Evolutionary conservation across 1,284 basidiomycete species (phyloP).

Genomic region (Vanrija pseudolonga): DNA sequence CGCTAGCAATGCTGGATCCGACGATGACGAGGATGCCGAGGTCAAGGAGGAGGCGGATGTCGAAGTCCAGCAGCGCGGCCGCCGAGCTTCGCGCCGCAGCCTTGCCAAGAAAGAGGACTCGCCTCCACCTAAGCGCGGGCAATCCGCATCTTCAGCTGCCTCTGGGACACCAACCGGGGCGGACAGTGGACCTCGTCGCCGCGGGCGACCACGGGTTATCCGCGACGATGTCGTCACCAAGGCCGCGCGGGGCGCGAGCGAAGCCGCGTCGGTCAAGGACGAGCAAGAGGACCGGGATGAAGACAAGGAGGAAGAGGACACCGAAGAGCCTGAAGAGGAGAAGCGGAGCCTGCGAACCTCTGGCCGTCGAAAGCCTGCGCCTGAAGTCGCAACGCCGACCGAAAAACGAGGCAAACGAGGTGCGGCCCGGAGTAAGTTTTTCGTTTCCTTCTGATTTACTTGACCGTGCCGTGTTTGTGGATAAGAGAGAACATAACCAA

Average conservation of each 20-base stretch:
- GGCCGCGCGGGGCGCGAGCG: constrained; percentile 28
- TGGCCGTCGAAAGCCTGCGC: constrained; percentile 19
- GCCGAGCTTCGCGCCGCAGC: constrained; percentile 18
- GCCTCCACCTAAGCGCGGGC: constrained; percentile 27
- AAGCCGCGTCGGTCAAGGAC: constrained; percentile 28
- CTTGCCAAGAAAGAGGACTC: constrained; percentile 13
- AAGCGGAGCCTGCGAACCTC: constrained; percentile 24
- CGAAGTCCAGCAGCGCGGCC: constrained; percentile 17
- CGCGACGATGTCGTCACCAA: constrained; percentile 38
- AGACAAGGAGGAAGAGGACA: constrained; percentile 15
- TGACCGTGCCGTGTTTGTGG: neutral
- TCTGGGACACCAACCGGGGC: constrained; percentile 24
- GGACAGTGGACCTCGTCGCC: constrained; percentile 9
- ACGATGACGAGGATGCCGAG: constrained; percentile 6
- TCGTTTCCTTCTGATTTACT: neutral
- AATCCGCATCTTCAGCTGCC: constrained; percentile 27
- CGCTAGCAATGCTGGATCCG: constrained; percentile 5
- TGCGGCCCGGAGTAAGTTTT: constrained; percentile 15
- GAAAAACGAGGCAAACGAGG: constrained; percentile 14
- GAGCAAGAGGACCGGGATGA: constrained; percentile 24
- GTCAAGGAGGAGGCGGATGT: constrained; percentile 15
- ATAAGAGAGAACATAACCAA: neutral
- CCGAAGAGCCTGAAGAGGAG: constrained; percentile 25
- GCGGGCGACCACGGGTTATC: constrained; percentile 20
- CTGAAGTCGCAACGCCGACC: constrained; percentile 5